phyloP scores from a whole-genome alignment of 2,329 filamentous ascomycete species.

The Hymenoscyphus fructigenus region DNA sequence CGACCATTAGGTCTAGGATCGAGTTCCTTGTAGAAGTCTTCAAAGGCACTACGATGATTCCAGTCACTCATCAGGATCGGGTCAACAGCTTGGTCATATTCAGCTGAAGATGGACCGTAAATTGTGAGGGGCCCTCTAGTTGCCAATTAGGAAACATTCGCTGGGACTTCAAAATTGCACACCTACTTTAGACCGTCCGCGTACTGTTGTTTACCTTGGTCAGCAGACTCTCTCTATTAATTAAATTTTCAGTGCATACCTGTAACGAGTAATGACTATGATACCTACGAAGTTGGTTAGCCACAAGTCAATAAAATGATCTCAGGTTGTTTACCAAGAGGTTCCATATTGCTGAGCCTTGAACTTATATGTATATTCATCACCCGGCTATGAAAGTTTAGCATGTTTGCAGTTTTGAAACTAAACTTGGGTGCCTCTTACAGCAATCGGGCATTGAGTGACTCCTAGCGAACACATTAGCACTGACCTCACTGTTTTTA shows the following conservation, averaged over 20 bases:
- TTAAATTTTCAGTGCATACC: not conserved
- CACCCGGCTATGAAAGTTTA: not conserved
- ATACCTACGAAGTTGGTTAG: not conserved
- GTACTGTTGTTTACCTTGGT: not conserved
- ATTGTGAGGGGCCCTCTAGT: constrained; percentile 48
- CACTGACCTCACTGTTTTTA: not conserved
- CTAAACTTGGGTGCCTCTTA: not conserved
- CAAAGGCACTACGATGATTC: constrained; percentile 13
- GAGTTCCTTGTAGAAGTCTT: constrained; percentile 7
- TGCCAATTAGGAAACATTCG: not conserved
- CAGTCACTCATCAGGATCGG: constrained; percentile 18
- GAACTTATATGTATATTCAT: constrained; percentile 20
- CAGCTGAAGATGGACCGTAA: constrained; percentile 35
- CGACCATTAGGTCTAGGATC: not conserved
- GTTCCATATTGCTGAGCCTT: constrained; percentile 42
- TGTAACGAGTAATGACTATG: constrained; percentile 11
- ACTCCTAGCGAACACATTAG: constrained; percentile 2
- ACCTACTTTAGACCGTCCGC: constrained; percentile 9
- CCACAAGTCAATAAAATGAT: not conserved
- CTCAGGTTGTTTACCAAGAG: constrained; percentile 46
- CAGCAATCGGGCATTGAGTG: constrained; percentile 14
- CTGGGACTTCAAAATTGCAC: not conserved
- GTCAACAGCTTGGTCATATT: constrained; percentile 17
- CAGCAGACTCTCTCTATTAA: not conserved
- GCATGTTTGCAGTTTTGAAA: not conserved